A percentile compares a stretch with the other conserved stretches of the same genome.
Evolutionary conservation across 2,329 filamentous ascomycete species (phyloP).

Genomic region (Pseudopithomyces chartarum): DNA sequence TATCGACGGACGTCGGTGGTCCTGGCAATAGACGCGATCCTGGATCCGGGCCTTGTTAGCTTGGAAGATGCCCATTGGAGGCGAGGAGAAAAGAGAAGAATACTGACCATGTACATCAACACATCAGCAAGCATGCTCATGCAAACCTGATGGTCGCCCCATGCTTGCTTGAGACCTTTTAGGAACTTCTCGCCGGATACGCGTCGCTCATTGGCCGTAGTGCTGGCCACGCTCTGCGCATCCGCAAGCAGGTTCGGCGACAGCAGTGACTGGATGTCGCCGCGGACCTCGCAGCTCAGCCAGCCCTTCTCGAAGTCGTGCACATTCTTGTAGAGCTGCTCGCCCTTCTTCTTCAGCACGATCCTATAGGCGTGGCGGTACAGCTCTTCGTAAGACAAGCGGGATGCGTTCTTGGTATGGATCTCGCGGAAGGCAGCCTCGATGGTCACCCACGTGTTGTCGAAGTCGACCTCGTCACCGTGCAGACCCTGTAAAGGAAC

Average conservation of each 20-base stretch:
- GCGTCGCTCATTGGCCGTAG: constrained; percentile 77
- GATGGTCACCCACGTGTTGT: constrained; percentile 81
- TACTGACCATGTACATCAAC: constrained; percentile 84
- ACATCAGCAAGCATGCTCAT: constrained; percentile 98
- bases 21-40: constrained; percentile 81
- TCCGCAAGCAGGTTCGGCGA: constrained; percentile 69
- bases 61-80: not conserved
- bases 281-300: constrained; percentile 75
- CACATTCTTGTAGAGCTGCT: constrained; percentile 79
- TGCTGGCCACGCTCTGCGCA: constrained; percentile 50
- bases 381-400: constrained; percentile 90
- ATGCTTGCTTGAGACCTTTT: constrained; percentile 73
- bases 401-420: constrained; percentile 87
- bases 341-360: constrained; percentile 84
- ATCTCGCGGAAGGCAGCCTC: constrained; percentile 81
- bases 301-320: constrained; percentile 81
- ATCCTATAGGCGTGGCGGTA: constrained; percentile 95
- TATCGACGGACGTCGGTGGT: constrained; percentile 75
- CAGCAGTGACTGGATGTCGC: constrained; percentile 72
- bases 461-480: constrained; percentile 75
- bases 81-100: not conserved
- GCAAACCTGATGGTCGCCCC: constrained; percentile 87
- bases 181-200: constrained; percentile 84
- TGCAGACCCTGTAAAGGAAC: constrained; percentile 57
- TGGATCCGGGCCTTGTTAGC: constrained; percentile 38